Percentiles rank a stretch among this genome's conserved stretches.
phyloP scores from a whole-genome alignment of 495 filamentous ascomycete genomes.

The Neurospora sp. region DNA sequence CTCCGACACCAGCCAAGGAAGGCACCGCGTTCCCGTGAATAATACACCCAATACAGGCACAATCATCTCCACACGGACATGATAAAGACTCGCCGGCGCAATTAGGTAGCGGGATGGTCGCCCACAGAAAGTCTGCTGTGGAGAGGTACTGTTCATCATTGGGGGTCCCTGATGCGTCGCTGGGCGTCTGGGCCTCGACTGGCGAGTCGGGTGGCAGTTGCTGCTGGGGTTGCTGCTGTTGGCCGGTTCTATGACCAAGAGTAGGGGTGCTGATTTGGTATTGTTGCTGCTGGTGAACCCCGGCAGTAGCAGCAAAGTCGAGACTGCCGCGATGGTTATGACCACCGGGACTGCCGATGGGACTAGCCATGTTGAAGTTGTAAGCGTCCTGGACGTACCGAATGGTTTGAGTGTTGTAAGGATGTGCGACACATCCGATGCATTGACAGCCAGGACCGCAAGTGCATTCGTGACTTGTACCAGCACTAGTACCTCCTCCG shows the following conservation, averaged over 20 bases:
- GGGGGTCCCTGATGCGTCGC: slow-evolving; percentile 25
- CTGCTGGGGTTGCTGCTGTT: slow-evolving; percentile 5
- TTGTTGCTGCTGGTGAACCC: neutral
- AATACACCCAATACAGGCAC: slow-evolving; percentile 39
- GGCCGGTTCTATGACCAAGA: neutral
- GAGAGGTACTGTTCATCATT: slow-evolving; percentile 35
- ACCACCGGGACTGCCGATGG: neutral
- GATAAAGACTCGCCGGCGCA: slow-evolving; percentile 28
- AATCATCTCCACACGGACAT: slow-evolving; percentile 45
- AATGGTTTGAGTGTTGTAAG: slow-evolving; percentile 61
- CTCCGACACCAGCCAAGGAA: neutral
- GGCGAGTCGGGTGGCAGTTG: slow-evolving; percentile 12
- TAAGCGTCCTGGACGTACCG: slow-evolving; percentile 43
- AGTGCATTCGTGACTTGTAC: slow-evolving; percentile 42
- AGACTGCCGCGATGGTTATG: neutral
- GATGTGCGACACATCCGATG: slow-evolving; percentile 58
- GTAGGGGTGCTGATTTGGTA: neutral
- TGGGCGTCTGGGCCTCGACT: slow-evolving; percentile 22
- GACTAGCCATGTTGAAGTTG: slow-evolving; percentile 4
- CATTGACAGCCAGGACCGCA: slow-evolving; percentile 63
- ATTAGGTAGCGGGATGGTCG: slow-evolving; percentile 31
- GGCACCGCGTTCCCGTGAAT: slow-evolving; percentile 5
- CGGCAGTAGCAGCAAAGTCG: neutral
- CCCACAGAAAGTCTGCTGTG: slow-evolving; percentile 39
- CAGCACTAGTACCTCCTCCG: slow-evolving; percentile 9